Base-by-base conservation (phyloP, 73 alveolate genomes). In the Urostyla sp. region DNA sequence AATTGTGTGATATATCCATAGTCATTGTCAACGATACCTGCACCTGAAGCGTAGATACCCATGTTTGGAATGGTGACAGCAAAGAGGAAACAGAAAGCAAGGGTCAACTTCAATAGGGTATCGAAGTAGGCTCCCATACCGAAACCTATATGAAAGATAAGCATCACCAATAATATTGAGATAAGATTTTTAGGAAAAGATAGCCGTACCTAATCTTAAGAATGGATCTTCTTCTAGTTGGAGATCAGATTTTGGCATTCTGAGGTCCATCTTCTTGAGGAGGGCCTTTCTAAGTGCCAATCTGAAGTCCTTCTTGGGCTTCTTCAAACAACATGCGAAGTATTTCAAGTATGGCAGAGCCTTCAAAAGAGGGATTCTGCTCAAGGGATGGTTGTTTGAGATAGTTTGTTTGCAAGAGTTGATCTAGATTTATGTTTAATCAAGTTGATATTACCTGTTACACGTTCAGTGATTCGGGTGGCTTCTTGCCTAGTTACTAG, bases 221-320 rank as follows among this genome's bases (percentile, higher is more conserved):
- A 59, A 59, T 23, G 77, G 77, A 23, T 59, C 77, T 23, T 59
- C 77, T 23, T 59, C 77, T n/a, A 59, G 57, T 34, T 59, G 28
- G 51, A 59, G 20, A 34, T 59, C 77, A 8, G 77, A 34, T 55
- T 59, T 59, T 4, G 77, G 77, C 77, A 59, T 59, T 23, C 20
- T 59, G 51, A 59, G 28, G 31, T 59, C 77, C 77, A 59, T 59
- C 44, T 59, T 59, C 8, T 59, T 23, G 59, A 59, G 77, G 26
- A 59, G 77, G 2, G 77, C 52, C 57, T 59, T 59, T 32, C 44
- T 59, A 36, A 59, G 23, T 10, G 77, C 77, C 5, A 35, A 23
- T 37, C 77, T 59, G 57, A 28, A 59, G 20, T 59, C 77, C 34
- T 59, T 59, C 77, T 59, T 59, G 6, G 52, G 77, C 57, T 59